Evolutionary conservation across 805 yeast species (phyloP).

Genomic region (Ogataea zsoltii): DNA sequence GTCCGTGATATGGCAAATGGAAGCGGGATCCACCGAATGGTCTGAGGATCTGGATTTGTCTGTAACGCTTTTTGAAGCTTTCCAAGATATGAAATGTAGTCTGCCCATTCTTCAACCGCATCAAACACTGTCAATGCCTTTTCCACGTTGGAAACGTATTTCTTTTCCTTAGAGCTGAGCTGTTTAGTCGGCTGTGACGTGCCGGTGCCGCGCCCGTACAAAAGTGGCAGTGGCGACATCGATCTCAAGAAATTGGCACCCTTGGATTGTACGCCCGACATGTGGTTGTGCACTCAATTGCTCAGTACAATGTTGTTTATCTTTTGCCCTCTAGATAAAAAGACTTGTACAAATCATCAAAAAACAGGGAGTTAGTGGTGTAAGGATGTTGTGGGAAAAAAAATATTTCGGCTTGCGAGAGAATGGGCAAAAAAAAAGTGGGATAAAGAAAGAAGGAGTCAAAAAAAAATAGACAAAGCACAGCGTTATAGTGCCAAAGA

Average conservation of each 20-base stretch:
- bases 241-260: conserved; percentile 24
- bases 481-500: no score
- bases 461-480: no score
- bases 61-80: conserved; percentile 73
- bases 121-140: conserved; percentile 76
- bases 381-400: conserved; percentile 5
- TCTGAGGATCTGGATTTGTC: conserved; percentile 42
- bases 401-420: no score
- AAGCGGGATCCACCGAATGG: conserved; percentile 61
- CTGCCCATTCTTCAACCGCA: conserved; percentile 95
- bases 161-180: conserved; percentile 64
- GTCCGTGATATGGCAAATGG: conserved; percentile 66
- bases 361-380: conserved; percentile 6
- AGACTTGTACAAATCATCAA: conserved; percentile 4
- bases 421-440: background rate
- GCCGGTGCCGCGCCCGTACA: conserved; percentile 18
- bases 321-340: background rate
- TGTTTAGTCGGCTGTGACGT: conserved; percentile 26
- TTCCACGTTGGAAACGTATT: conserved; percentile 66
- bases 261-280: conserved; percentile 20
- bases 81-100: conserved; percentile 86
- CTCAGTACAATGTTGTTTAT: background rate
- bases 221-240: conserved; percentile 32
- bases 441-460: conserved; percentile 1
- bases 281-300: background rate